phyloP scores from a whole-genome alignment of 495 filamentous ascomycete genomes.

The Rusavskia elegans region DNA sequence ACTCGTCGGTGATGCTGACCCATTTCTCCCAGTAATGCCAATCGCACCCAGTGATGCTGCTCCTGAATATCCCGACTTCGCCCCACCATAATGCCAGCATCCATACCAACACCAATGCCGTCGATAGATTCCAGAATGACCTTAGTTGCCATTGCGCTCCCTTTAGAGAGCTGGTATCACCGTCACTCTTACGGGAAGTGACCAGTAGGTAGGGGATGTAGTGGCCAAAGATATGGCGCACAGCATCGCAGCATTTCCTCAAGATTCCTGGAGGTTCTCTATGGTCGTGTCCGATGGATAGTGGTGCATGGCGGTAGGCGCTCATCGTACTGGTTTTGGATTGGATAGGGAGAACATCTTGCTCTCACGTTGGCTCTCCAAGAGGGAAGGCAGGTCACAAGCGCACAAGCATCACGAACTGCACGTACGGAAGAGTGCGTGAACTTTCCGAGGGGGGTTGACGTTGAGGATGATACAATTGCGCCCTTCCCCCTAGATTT shows the following conservation, averaged over 20 bases:
- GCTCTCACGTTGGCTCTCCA: not conserved
- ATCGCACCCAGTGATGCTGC: constrained; percentile 49
- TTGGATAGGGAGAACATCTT: not conserved
- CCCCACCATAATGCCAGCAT: constrained; percentile 72
- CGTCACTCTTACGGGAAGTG: not conserved
- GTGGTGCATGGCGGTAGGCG: not conserved
- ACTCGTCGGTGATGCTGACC: constrained; percentile 36
- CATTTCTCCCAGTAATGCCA: constrained; percentile 88
- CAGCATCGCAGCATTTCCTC: not conserved
- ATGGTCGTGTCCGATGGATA: not conserved
- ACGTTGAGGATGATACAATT: too few relatives aligned
- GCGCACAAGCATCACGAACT: too few relatives aligned
- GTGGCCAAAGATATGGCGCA: not conserved
- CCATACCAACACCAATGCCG: constrained; percentile 53
- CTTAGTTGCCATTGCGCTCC: not conserved
- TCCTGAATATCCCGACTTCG: constrained; percentile 60
- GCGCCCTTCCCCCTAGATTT: too few relatives aligned
- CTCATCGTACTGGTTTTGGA: not conserved
- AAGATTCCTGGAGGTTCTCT: not conserved
- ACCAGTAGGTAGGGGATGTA: not conserved
- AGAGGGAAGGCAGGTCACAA: too few relatives aligned
- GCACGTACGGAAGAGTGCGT: too few relatives aligned
- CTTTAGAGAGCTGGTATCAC: not conserved
- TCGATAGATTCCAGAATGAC: not conserved
- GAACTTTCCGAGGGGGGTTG: too few relatives aligned